Percentiles rank a stretch among this genome's conserved stretches.
These are phyloP conservation scores for Malassezia dermatis DNA, from an alignment of 1,284 basidiomycete genomes.

Conservation along the genomic window DNA sequence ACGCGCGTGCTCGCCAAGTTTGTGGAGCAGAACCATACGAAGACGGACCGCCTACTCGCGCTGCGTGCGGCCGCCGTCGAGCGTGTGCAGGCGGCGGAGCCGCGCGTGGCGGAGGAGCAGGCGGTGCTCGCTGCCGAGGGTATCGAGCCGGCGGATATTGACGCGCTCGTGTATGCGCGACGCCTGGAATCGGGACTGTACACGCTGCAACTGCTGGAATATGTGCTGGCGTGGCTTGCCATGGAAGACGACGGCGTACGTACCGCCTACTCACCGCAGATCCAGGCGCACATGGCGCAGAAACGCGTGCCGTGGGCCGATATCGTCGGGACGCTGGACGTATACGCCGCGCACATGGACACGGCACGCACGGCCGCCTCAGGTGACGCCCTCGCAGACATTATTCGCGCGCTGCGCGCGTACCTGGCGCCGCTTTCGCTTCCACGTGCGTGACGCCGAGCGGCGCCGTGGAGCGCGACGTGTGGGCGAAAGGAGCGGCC, in stretches of 20 bases:
- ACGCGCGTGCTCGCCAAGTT: slow-evolving; percentile 84
- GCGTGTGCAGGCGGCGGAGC: slow-evolving; percentile 57
- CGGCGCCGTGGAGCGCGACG: not conserved
- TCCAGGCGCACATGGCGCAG: slow-evolving; percentile 20
- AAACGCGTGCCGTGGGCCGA: slow-evolving; percentile 15
- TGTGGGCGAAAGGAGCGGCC: not conserved
- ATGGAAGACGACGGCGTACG: slow-evolving; percentile 86
- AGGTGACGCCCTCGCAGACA: slow-evolving; percentile 20
- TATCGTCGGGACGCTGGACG: slow-evolving; percentile 20
- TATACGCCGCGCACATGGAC: slow-evolving; percentile 31
- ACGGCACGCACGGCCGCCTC: slow-evolving; percentile 11
- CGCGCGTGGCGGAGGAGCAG: slow-evolving; percentile 59
- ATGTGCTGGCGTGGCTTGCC: slow-evolving; percentile 81
- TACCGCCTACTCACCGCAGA: not conserved
- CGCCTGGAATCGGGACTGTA: slow-evolving; percentile 77
- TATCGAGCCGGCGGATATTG: slow-evolving; percentile 57
- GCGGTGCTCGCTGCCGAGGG: slow-evolving; percentile 57
- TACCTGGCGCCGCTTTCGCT: slow-evolving; percentile 24
- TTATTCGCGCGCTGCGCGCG: slow-evolving; percentile 28
- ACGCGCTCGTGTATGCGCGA: slow-evolving; percentile 69
- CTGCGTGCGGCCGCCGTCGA: slow-evolving; percentile 62
- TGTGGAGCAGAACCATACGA: slow-evolving; percentile 79
- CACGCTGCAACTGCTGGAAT: slow-evolving; percentile 79
- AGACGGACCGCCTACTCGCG: slow-evolving; percentile 82
- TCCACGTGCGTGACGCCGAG: not conserved